Conservation (phyloP, 345 rosid species). For the Kernera saxatilis region DNA sequence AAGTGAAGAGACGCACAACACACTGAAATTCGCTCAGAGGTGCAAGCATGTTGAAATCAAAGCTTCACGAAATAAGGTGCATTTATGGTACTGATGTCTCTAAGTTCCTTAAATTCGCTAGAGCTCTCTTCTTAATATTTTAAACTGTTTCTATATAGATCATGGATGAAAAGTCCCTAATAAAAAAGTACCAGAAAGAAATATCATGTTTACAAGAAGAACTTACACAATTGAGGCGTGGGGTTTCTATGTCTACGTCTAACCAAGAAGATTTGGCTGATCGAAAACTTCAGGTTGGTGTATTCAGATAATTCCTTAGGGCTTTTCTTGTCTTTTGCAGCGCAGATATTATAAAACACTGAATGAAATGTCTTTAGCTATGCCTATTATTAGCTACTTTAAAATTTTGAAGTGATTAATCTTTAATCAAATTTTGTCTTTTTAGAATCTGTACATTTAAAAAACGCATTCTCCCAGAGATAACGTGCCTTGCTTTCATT, state of each 20-base stretch:
- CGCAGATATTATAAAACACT: neutral
- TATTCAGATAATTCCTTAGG: slow-evolving; percentile 1
- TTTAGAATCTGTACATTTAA: neutral
- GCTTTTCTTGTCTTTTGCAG: slow-evolving; percentile 5
- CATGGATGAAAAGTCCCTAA: slow-evolving; percentile 94
- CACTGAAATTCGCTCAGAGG: slow-evolving; percentile 95
- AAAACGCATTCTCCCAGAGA: slow-evolving; percentile 2
- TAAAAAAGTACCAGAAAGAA: slow-evolving; percentile 97
- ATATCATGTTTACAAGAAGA: slow-evolving; percentile 83
- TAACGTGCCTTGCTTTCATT: neutral
- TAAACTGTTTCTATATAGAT: slow-evolving; percentile 42
- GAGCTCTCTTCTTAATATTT: slow-evolving; percentile 12
- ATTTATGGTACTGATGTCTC: slow-evolving; percentile 9
- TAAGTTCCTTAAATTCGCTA: neutral
- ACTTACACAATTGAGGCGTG: slow-evolving; percentile 71
- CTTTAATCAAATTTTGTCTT: neutral
- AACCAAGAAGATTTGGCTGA: slow-evolving; percentile 80
- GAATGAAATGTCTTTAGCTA: neutral
- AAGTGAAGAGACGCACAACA: slow-evolving; percentile 97
- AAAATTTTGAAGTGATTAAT: neutral
- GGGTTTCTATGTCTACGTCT: slow-evolving; percentile 58
- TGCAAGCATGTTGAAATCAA: slow-evolving; percentile 95
- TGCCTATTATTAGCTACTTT: neutral
- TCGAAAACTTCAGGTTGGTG: slow-evolving; percentile 73
- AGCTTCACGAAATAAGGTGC: slow-evolving; percentile 97